Evolutionary conservation across 2,329 filamentous ascomycete genomes (phyloP).

Genomic region (Talaromyces sp.): DNA sequence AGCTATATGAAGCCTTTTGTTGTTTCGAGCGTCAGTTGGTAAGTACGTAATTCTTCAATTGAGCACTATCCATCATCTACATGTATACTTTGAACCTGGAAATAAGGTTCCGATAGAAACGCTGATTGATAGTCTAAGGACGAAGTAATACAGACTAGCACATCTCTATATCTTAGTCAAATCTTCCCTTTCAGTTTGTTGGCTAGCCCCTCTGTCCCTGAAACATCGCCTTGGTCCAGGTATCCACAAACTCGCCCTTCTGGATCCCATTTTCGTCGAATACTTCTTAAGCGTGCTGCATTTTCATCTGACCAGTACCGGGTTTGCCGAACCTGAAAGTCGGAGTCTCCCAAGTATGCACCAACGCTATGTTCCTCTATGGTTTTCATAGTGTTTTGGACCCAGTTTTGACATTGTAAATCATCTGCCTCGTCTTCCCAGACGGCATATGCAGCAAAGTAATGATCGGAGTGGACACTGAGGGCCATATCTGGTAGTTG

Average conservation of each 20-base stretch:
- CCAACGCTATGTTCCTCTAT: constrained; percentile 39
- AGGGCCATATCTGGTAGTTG: constrained; percentile 45
- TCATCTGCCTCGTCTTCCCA: constrained; percentile 32
- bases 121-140: neutral
- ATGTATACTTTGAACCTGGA: neutral
- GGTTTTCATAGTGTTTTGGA: constrained; percentile 17
- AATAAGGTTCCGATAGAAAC: neutral
- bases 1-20: neutral
- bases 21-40: neutral
- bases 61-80: too few species aligned
- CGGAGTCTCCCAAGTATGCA: constrained; percentile 48
- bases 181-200: constrained; percentile 34
- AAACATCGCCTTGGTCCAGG: constrained; percentile 40
- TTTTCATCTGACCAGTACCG: constrained; percentile 45
- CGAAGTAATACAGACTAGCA: neutral
- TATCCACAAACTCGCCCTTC: constrained; percentile 33
- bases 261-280: constrained; percentile 4
- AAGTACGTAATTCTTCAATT: neutral
- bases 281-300: constrained; percentile 32
- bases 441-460: constrained; percentile 47
- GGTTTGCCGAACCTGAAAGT: constrained; percentile 45
- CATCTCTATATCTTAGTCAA: neutral
- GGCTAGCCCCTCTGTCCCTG: constrained; percentile 35
- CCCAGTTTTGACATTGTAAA: constrained; percentile 6
- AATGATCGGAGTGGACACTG: constrained; percentile 50